Evolutionary conservation across 257 asterid genomes (phyloP).

Genomic region (Avicennia marina): DNA sequence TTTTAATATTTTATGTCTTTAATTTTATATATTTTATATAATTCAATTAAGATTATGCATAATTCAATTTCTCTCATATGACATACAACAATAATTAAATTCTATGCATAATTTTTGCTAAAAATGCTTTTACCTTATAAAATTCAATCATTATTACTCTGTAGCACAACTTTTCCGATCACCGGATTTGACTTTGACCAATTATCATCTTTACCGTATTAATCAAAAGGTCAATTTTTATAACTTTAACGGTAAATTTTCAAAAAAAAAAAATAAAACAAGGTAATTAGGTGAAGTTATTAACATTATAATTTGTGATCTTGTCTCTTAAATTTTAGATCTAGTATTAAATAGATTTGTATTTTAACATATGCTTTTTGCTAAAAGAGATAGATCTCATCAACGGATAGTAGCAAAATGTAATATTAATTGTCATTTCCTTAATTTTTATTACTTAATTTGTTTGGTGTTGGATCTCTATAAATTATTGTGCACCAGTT

Average conservation of each 20-base stretch:
- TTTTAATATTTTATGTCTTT: too few species aligned
- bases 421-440: conserved; percentile 10
- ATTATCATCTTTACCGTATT: too few species aligned
- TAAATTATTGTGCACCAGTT: neutral
- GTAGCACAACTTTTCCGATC: too few species aligned
- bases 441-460: conserved; percentile 13
- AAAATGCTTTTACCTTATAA: too few species aligned
- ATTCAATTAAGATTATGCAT: too few species aligned
- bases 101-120: too few species aligned
- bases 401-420: conserved; percentile 4
- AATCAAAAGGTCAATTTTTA: neutral
- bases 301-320: neutral
- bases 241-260: neutral
- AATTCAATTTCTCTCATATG: too few species aligned
- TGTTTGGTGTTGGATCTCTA: neutral
- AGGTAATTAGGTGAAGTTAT: neutral
- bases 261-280: too few species aligned
- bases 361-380: conserved; percentile 8
- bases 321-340: conserved; percentile 13
- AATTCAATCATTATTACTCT: too few species aligned
- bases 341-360: conserved; percentile 3
- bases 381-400: neutral
- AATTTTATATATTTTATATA: too few species aligned
- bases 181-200: too few species aligned
- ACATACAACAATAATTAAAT: too few species aligned